Conservation (phyloP, 139 green algal species). For the Coelastrella sp. region DNA sequence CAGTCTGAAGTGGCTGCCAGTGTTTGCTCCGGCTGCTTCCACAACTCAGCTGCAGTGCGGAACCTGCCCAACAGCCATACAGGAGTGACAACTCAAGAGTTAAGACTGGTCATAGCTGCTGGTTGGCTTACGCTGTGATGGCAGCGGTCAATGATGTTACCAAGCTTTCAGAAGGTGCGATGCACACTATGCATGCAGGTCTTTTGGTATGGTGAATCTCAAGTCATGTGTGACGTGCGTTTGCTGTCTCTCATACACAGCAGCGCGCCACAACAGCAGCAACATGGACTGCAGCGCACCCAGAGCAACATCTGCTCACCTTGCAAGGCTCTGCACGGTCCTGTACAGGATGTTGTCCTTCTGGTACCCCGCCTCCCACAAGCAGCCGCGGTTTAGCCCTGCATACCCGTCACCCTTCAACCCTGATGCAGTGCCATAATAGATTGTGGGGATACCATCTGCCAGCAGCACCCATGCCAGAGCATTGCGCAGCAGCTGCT, state of each 20-base stretch:
- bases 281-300: background rate
- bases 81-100: background rate
- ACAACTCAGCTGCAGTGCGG: conserved; percentile 3
- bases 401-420: background rate
- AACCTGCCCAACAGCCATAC: background rate
- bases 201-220: background rate
- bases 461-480: conserved; percentile 17
- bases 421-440: conserved; percentile 17
- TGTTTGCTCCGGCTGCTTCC: background rate
- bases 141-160: no score
- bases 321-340: background rate
- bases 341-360: background rate
- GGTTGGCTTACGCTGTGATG: background rate
- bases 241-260: no score
- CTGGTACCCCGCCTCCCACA: conserved; percentile 24
- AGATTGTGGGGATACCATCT: conserved; percentile 20
- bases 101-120: background rate
- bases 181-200: background rate
- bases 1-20: background rate
- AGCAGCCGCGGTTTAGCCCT: background rate
- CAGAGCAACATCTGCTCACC: background rate
- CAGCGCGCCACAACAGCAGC: no score
- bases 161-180: background rate
- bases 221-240: no score
- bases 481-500: conserved; percentile 1